phyloP scores from a whole-genome alignment of 2,329 filamentous ascomycete genomes.

The Penicillium decumbens region DNA sequence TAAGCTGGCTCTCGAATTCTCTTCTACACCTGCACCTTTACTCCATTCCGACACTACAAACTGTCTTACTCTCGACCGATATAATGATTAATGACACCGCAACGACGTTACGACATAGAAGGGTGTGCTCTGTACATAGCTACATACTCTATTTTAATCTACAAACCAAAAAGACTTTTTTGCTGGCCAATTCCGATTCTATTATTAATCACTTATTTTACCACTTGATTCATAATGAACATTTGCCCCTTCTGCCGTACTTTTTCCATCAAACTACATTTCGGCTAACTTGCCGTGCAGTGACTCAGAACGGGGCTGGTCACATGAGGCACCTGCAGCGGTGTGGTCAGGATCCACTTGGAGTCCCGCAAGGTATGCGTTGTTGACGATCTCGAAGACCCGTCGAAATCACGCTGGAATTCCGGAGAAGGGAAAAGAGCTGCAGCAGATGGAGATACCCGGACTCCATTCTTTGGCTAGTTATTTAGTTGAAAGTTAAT shows the following conservation, averaged over 20 bases:
- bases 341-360: not conserved
- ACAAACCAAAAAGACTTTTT: conserved; percentile 5
- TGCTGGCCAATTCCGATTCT: conserved; percentile 13
- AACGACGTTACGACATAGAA: conserved; percentile 14
- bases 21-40: not conserved
- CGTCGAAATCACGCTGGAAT: not conserved
- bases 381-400: not conserved
- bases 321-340: not conserved
- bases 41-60: not conserved
- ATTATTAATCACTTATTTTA: not conserved
- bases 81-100: conserved; percentile 17
- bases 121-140: conserved; percentile 15
- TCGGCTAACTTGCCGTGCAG: not conserved
- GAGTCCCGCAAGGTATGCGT: not conserved
- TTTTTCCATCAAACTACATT: not conserved
- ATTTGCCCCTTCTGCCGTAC: not conserved
- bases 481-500: not conserved
- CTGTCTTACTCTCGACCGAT: conserved; percentile 5
- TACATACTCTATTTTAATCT: conserved; percentile 10
- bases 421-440: not conserved
- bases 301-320: not conserved
- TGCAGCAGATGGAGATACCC: not conserved
- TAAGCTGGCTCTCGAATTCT: conserved; percentile 1
- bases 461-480: not conserved
- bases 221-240: not conserved